These are phyloP conservation scores for Leptographium wingfieldii DNA, from an alignment of 2,329 filamentous ascomycete genomes.

Conservation along the genomic window DNA sequence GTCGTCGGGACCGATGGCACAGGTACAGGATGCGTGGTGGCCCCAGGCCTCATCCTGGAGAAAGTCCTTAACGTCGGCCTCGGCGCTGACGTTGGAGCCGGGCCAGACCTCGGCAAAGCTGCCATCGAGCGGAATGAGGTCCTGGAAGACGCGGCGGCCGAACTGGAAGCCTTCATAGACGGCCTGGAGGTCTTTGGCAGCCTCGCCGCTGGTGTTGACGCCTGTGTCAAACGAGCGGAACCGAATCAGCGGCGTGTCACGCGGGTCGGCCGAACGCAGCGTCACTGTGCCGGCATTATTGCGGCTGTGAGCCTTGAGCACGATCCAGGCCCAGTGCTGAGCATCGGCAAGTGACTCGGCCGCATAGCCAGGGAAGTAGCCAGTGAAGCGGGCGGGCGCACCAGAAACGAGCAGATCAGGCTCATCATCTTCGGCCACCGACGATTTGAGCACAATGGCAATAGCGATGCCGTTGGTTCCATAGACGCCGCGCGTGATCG, in stretches of 20 bases:
- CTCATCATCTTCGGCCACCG: slow-evolving; percentile 19
- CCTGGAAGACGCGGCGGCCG: slow-evolving; percentile 6
- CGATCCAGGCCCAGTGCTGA: slow-evolving; percentile 31
- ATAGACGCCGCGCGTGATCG: slow-evolving; percentile 1
- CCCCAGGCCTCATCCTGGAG: slow-evolving; percentile 31
- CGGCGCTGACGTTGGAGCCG: background rate
- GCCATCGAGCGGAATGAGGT: slow-evolving; percentile 9
- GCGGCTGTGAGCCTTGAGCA: slow-evolving; percentile 50
- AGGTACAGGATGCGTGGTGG: slow-evolving; percentile 41
- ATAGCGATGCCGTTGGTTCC: slow-evolving; percentile 3
- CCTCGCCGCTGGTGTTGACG: slow-evolving; percentile 8
- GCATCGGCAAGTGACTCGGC: slow-evolving; percentile 18
- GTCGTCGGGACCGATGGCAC: slow-evolving; percentile 35
- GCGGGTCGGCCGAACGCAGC: slow-evolving; percentile 48
- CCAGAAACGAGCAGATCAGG: slow-evolving; percentile 26
- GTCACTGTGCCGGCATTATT: slow-evolving; percentile 50
- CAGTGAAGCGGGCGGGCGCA: slow-evolving; percentile 25
- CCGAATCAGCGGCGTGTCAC: slow-evolving; percentile 48
- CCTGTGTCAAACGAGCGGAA: slow-evolving; percentile 45
- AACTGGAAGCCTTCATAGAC: slow-evolving; percentile 11
- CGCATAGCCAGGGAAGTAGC: slow-evolving; percentile 26
- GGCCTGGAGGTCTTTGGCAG: slow-evolving; percentile 7
- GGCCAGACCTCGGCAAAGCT: slow-evolving; percentile 1
- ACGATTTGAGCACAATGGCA: background rate
- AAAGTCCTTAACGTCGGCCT: slow-evolving; percentile 8